A percentile compares a stretch with the other conserved stretches of the same genome.
phyloP scores from a whole-genome alignment of 345 rosid species.

The Linum tenue region DNA sequence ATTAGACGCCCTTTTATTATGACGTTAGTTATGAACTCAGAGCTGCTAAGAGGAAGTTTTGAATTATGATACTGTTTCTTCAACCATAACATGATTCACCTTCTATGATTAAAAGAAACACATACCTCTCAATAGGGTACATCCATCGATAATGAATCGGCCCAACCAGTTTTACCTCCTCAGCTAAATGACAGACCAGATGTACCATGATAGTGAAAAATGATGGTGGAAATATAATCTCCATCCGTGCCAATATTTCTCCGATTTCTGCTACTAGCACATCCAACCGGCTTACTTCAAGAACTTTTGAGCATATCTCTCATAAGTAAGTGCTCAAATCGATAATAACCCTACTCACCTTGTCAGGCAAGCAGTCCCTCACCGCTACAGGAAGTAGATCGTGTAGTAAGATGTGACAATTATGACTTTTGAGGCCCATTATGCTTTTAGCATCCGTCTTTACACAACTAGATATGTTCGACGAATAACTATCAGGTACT shows the following conservation, averaged over 20 bases:
- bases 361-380: not conserved
- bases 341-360: not conserved
- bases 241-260: too few relatives aligned
- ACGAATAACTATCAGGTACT: slow-evolving; percentile 3
- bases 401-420: slow-evolving; percentile 1
- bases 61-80: too few relatives aligned
- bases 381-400: not conserved
- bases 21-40: too few relatives aligned
- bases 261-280: too few relatives aligned
- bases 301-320: too few relatives aligned
- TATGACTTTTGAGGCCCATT: not conserved
- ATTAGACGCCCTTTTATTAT: too few relatives aligned
- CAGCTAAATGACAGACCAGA: not conserved
- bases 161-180: not conserved
- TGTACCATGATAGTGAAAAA: slow-evolving; percentile 4
- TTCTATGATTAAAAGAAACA: too few relatives aligned
- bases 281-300: too few relatives aligned
- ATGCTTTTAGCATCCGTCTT: not conserved
- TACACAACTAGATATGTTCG: not conserved
- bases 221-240: too few relatives aligned
- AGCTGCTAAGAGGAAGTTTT: too few relatives aligned
- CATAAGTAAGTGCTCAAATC: not conserved
- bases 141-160: slow-evolving; percentile 10
- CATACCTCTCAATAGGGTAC: slow-evolving; percentile 11
- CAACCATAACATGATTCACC: too few relatives aligned